phyloP scores from a whole-genome alignment of 192 early-diverging fungal species.

The Coemansia furcata region DNA sequence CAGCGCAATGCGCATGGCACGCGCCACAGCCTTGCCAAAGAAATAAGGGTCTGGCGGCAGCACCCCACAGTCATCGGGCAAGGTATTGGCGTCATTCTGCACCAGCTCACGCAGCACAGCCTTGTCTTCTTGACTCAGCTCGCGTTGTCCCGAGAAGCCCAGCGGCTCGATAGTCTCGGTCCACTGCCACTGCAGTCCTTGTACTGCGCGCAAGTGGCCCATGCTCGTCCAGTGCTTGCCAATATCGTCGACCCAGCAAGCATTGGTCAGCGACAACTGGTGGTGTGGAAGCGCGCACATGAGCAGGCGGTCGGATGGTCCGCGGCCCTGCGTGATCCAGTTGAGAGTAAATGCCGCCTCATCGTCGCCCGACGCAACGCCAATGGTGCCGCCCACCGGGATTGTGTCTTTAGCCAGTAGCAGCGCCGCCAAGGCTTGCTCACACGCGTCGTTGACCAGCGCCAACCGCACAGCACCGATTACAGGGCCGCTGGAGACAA shows the following conservation, averaged over 20 bases:
- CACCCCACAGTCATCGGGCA: background rate
- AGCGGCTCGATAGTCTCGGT: conserved; percentile 35
- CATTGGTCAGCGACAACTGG: conserved; percentile 11
- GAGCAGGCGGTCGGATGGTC: conserved; percentile 2
- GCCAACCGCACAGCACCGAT: conserved; percentile 46
- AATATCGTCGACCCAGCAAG: conserved; percentile 7
- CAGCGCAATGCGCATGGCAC: conserved; percentile 49
- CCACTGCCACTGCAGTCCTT: conserved; percentile 41
- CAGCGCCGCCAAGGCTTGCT: conserved; percentile 14
- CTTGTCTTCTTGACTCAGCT: conserved; percentile 7
- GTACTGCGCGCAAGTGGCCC: conserved; percentile 38
- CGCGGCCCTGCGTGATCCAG: conserved; percentile 14
- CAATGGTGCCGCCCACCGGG: conserved; percentile 32
- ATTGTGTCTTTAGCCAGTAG: conserved; percentile 17
- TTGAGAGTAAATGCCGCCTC: conserved; percentile 14
- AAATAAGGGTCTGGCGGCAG: conserved; percentile 54
- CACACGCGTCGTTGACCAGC: conserved; percentile 11
- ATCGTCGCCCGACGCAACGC: conserved; percentile 4
- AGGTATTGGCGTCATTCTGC: conserved; percentile 18
- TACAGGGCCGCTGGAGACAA: conserved; percentile 6
- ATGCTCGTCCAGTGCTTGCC: conserved; percentile 45
- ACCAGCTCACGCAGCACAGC: conserved; percentile 28
- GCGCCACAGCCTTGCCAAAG: conserved; percentile 54
- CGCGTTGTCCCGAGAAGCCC: conserved; percentile 31
- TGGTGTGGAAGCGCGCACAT: conserved; percentile 51